phyloP scores from a whole-genome alignment of 495 filamentous ascomycete species.

The Xylaria grammica region DNA sequence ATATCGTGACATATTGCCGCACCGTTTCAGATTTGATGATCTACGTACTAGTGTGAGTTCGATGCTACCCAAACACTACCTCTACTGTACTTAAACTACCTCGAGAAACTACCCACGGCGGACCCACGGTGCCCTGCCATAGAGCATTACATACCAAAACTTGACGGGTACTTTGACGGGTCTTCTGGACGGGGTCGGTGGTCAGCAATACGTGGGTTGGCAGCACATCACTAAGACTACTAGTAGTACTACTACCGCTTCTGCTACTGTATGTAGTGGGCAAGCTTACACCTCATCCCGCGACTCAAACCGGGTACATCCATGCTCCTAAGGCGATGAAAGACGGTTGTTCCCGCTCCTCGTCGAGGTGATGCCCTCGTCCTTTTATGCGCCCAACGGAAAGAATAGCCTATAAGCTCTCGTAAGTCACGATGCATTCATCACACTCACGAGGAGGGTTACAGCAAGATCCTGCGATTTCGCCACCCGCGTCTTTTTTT shows the following conservation, averaged over 20 bases:
- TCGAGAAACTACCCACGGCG: no score
- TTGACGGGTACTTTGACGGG: background rate
- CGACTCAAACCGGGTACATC: constrained; percentile 3
- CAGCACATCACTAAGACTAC: no score
- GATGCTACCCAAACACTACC: background rate
- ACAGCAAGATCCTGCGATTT: constrained; percentile 9
- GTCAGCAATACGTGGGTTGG: constrained; percentile 16
- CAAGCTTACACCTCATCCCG: constrained; percentile 20
- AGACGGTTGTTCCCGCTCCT: constrained; percentile 15
- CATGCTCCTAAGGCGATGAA: background rate
- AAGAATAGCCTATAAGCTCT: background rate
- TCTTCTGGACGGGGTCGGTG: constrained; percentile 2
- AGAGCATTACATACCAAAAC: no score
- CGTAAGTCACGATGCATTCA: constrained; percentile 2
- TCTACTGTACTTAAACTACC: no score
- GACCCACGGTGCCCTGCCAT: no score
- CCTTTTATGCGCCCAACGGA: background rate
- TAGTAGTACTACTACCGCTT: no score
- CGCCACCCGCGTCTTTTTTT: background rate
- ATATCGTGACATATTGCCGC: constrained; percentile 4
- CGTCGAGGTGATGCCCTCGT: background rate
- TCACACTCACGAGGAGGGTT: constrained; percentile 7
- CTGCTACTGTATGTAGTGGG: background rate
- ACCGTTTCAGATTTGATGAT: constrained; percentile 17
- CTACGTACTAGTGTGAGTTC: constrained; percentile 4